A percentile compares a stretch with the other conserved stretches of the same genome.
Evolutionary conservation across 352 stramenopile species (phyloP).

Genomic region (Blastocystis sp.): DNA sequence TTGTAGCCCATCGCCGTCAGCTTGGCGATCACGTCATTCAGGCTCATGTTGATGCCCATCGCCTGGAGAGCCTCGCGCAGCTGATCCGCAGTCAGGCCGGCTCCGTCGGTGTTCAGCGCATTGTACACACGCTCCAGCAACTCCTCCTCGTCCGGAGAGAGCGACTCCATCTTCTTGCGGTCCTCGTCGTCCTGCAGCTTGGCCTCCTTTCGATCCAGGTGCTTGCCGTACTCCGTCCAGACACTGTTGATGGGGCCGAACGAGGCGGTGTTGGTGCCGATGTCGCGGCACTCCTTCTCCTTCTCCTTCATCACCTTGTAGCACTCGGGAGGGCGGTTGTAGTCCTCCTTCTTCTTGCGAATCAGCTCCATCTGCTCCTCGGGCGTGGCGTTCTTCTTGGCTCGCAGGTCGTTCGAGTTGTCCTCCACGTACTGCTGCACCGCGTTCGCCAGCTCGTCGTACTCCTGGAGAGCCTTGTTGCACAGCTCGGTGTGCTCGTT

Average conservation of each 20-base stretch:
- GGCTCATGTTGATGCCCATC: conserved; percentile 46
- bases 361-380: conserved; percentile 31
- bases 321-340: conserved; percentile 13
- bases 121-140: conserved; percentile 16
- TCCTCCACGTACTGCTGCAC: conserved; percentile 47
- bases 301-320: conserved; percentile 45
- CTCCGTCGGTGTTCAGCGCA: conserved; percentile 32
- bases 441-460: conserved; percentile 47
- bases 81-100: conserved; percentile 24
- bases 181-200: conserved; percentile 49
- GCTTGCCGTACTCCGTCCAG: conserved; percentile 46
- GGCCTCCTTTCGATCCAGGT: conserved; percentile 44
- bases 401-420: conserved; percentile 36
- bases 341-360: conserved; percentile 32
- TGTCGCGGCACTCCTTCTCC: conserved; percentile 44
- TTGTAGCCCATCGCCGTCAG: conserved; percentile 44
- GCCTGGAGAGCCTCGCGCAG: conserved; percentile 36
- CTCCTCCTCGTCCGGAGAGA: conserved; percentile 25
- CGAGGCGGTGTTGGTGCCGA: conserved; percentile 19
- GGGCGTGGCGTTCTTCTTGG: conserved; percentile 19
- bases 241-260: conserved; percentile 43
- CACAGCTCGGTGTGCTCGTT: conserved; percentile 37
- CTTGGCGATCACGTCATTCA: conserved; percentile 49
- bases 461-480: conserved; percentile 25
- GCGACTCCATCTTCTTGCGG: conserved; percentile 54